A percentile compares a stretch with the other conserved stretches of the same genome.
phyloP scores from a whole-genome alignment of 2,329 filamentous ascomycete species.

The Pseudogymnoascus sp. region DNA sequence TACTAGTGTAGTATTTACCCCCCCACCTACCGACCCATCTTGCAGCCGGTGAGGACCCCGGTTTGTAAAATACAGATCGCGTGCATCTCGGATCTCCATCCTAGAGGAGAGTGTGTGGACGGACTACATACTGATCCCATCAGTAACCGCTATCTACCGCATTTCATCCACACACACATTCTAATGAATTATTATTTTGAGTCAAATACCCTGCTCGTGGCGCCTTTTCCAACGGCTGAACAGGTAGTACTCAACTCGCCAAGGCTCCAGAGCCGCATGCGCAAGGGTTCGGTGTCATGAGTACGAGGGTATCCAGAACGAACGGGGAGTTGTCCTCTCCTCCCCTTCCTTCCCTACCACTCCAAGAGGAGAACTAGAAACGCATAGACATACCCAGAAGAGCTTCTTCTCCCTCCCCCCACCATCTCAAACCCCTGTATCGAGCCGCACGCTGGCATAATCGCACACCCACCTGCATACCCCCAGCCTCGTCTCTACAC shows the following conservation, averaged over 20 bases:
- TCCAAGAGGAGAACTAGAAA: too few species aligned
- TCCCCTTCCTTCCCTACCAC: too few species aligned
- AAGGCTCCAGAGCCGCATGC: neutral
- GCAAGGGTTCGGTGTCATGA: neutral
- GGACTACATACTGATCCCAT: too few species aligned
- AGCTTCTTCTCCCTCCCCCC: too few species aligned
- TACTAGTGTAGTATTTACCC: conserved; percentile 1
- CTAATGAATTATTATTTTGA: neutral
- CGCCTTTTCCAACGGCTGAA: neutral
- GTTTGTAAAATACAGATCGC: neutral
- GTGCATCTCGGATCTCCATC: neutral
- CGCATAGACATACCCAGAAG: too few species aligned
- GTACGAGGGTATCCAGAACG: neutral
- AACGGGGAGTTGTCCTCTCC: too few species aligned
- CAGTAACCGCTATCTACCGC: neutral
- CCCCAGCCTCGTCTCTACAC: neutral
- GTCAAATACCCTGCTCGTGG: neutral
- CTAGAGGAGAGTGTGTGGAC: too few species aligned
- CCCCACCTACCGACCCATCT: neutral
- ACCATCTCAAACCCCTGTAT: neutral
- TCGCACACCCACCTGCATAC: neutral
- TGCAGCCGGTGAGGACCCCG: neutral
- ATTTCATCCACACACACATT: neutral
- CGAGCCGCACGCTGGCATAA: neutral
- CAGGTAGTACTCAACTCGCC: neutral